Base-by-base conservation (phyloP, 1,284 basidiomycete species). In the Pseudozyma pruni region DNA sequence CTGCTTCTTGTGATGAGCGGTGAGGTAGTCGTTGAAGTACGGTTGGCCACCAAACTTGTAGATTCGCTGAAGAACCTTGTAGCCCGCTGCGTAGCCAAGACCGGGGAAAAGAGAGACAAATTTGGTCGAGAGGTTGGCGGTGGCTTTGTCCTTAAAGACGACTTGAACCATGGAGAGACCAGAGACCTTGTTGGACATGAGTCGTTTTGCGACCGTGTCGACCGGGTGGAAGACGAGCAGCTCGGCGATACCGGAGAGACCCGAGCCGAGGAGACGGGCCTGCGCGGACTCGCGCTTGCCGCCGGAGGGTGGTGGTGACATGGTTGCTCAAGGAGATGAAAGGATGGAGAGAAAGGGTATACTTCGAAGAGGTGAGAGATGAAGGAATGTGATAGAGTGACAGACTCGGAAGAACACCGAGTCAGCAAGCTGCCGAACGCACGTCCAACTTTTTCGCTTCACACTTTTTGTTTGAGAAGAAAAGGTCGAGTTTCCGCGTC, bases 21-120 rank as follows among this genome's bases (percentile, higher is more conserved):
- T 87, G 81, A 98, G 89, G 81, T 94, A 83, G 85, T 98, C 94
- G 84, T 94, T 92, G 84, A 97, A 96, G 87, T 90, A 98, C 20
- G 96, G 95, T 84, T 98, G 95, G 1, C 95, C 96, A 63, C 96
- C 95, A 78, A 98, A 98, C 85, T 98, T 98, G 71, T 78, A 78
- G 31, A 83, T 73, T 22, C 81, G 67, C 71, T 83, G 81, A 17
- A 83, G 56, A 11, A 83, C 86, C 84, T 98, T 98, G 89, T 98
- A 98, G 0, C 78, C 74, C 1, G 80, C 95, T 4, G 95, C 96
- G 82, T 98, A 98, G 1, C 96, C 96, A 4, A 98, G 89, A 71
- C 95, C 95, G 25, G 96, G 95, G 86, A 98, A 98, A 35, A 98
- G 88, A 4, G 93, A 96, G 32, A 97, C 71, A 78, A 95, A 87